phyloP scores from a whole-genome alignment of 768 basidiomycete genomes.

The Brasilioporus rufonigricans region DNA sequence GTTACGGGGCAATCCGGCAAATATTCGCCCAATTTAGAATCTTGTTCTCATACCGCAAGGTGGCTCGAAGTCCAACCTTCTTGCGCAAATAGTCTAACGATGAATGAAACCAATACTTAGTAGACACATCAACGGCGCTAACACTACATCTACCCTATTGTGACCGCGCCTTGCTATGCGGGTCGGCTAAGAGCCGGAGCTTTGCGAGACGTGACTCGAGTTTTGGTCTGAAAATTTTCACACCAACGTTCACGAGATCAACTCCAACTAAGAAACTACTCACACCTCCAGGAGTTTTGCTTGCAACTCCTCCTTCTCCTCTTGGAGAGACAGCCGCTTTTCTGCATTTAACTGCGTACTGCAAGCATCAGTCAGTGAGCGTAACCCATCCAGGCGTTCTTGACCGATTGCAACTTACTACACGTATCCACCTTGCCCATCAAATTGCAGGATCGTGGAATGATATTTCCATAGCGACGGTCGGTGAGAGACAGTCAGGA shows the following conservation, averaged over 20 bases:
- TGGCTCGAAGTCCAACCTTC: too few relatives aligned
- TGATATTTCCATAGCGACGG: conserved; percentile 95
- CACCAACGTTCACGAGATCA: not conserved
- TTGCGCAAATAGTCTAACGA: too few relatives aligned
- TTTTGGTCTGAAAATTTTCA: conserved; percentile 57
- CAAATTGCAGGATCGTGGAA: conserved; percentile 83
- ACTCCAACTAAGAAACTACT: conserved; percentile 32
- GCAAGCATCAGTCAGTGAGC: conserved; percentile 5
- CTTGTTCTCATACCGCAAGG: conserved; percentile 11
- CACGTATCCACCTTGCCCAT: conserved; percentile 92
- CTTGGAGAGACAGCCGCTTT: conserved; percentile 84
- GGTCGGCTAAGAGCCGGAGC: conserved; percentile 43
- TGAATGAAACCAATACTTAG: too few relatives aligned
- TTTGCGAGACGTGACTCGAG: conserved; percentile 74
- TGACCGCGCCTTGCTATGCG: conserved; percentile 7
- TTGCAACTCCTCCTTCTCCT: conserved; percentile 90
- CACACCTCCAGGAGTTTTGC: conserved; percentile 84
- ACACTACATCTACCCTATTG: not conserved
- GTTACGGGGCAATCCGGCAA: conserved; percentile 20
- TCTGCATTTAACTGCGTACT: conserved; percentile 90
- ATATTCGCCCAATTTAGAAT: not conserved
- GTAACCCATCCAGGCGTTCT: not conserved
- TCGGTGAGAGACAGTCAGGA: conserved; percentile 93
- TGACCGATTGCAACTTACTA: conserved; percentile 57
- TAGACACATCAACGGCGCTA: not conserved